Evolutionary conservation across 257 asterid species (phyloP).

Genomic region (Handroanthus guayacan): DNA sequence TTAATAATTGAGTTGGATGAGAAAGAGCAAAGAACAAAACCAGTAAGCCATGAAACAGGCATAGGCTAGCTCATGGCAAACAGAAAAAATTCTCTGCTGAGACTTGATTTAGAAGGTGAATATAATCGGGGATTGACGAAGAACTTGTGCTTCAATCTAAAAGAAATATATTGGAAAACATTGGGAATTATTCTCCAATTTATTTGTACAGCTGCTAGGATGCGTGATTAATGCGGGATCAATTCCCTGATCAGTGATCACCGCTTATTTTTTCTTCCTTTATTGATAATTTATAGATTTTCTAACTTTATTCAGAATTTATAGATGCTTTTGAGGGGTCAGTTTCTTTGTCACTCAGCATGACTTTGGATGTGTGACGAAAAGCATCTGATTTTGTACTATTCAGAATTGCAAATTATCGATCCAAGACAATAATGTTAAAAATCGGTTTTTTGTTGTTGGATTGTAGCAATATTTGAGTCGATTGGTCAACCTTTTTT

Average conservation of each 20-base stretch:
- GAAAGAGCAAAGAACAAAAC: background rate
- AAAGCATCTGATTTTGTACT: background rate
- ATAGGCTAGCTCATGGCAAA: no score
- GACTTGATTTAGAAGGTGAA: no score
- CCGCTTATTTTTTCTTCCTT: no score
- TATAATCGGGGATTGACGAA: background rate
- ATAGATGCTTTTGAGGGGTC: constrained; percentile 19
- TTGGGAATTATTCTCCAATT: constrained; percentile 18
- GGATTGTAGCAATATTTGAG: background rate
- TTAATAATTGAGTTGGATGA: background rate
- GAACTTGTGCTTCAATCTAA: constrained; percentile 24
- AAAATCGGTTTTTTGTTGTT: background rate
- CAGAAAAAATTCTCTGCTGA: background rate
- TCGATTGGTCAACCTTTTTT: no score
- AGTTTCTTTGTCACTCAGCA: constrained; percentile 32
- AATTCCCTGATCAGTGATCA: constrained; percentile 21
- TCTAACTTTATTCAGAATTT: background rate
- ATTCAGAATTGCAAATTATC: background rate
- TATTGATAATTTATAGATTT: background rate
- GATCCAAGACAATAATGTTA: background rate
- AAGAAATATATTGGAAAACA: constrained; percentile 10
- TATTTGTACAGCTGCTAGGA: background rate
- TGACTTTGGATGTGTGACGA: background rate
- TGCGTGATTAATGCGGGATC: constrained; percentile 10
- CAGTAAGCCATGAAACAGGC: background rate